Conservation (phyloP, 768 basidiomycete genomes). For the Vishniacozyma victoriae region DNA sequence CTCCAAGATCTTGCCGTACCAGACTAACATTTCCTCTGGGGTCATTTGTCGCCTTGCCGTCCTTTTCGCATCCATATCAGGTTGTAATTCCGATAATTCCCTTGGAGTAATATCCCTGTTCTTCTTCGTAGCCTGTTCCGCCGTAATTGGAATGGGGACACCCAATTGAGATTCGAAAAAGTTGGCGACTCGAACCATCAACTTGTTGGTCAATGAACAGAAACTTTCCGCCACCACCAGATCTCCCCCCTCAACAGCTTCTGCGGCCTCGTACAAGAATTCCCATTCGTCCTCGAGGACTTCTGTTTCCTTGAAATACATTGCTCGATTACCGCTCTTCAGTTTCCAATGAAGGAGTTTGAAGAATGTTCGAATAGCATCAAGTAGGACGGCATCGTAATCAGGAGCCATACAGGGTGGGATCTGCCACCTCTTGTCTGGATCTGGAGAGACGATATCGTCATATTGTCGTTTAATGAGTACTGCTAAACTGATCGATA, state of each 20-base stretch:
- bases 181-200: constrained; percentile 85
- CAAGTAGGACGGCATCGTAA: constrained; percentile 82
- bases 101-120: not conserved
- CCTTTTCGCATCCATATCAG: no score
- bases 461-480: constrained; percentile 93
- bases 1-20: constrained; percentile 91
- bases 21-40: constrained; percentile 71
- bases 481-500: constrained; percentile 84
- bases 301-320: constrained; percentile 96
- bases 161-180: constrained; percentile 93
- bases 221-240: constrained; percentile 89
- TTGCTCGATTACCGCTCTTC: constrained; percentile 82
- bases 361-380: constrained; percentile 84
- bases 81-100: no score
- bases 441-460: constrained; percentile 80
- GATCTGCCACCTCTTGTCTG: constrained; percentile 77
- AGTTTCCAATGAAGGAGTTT: constrained; percentile 91
- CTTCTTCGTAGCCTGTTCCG: not conserved
- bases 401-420: constrained; percentile 82
- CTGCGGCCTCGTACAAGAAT: constrained; percentile 85
- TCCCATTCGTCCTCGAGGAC: constrained; percentile 96
- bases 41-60: constrained; percentile 55
- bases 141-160: constrained; percentile 37
- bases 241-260: constrained; percentile 80
- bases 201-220: constrained; percentile 83